A percentile compares a stretch with the other conserved stretches of the same genome.
These are phyloP conservation scores for Solanum arcanum DNA, from an alignment of 257 asterid species.

Conservation along the genomic window DNA sequence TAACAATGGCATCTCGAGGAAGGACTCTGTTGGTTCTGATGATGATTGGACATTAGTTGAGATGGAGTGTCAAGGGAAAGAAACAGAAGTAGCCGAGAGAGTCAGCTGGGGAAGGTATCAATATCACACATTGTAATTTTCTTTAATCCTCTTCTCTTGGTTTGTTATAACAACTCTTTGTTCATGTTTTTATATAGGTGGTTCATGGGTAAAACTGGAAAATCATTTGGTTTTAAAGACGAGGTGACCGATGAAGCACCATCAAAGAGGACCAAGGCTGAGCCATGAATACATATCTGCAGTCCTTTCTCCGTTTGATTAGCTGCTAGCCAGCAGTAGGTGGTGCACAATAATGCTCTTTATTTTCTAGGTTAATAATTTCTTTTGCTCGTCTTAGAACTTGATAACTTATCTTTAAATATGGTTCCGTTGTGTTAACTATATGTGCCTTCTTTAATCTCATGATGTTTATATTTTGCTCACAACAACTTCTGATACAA, in stretches of 20 bases:
- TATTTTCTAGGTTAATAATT: not conserved
- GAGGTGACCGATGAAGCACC: not conserved
- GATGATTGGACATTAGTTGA: conserved; percentile 1
- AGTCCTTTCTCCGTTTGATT: not conserved
- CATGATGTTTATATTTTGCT: not conserved
- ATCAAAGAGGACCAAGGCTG: not conserved
- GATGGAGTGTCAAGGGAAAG: not conserved
- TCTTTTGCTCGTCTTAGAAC: not conserved
- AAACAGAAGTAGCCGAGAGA: not conserved
- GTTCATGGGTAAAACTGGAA: not conserved
- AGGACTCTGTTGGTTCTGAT: not conserved
- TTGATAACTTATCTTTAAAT: not conserved
- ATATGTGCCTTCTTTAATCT: not conserved
- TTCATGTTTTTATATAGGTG: not conserved
- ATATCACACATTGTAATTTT: not conserved
- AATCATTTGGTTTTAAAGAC: not conserved
- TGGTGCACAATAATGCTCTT: not conserved
- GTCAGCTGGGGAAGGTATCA: not conserved
- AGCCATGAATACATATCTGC: not conserved
- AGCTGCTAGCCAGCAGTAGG: not conserved
- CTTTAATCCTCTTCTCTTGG: not conserved
- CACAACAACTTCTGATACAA: not conserved
- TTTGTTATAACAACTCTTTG: not conserved
- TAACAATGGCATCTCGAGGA: not conserved
- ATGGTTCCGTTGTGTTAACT: too few relatives aligned